Percentiles rank a stretch among this genome's conserved stretches.
These are phyloP conservation scores for Candida methanosorbosa DNA, from an alignment of 805 yeast genomes.

Conservation along the genomic window DNA sequence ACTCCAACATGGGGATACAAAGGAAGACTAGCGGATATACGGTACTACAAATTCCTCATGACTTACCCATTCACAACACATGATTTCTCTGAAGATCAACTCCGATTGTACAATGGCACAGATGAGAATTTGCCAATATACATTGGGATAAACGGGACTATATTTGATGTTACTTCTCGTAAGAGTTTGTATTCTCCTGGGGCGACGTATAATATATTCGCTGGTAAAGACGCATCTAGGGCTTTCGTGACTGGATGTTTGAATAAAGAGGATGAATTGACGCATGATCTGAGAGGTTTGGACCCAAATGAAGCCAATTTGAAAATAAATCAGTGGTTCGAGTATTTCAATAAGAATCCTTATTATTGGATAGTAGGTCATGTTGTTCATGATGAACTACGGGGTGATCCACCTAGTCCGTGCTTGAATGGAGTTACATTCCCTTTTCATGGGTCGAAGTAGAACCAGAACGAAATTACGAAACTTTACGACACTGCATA, in stretches of 20 bases:
- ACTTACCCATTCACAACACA: slow-evolving; percentile 9
- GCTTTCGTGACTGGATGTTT: slow-evolving; percentile 70
- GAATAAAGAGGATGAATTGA: slow-evolving; percentile 40
- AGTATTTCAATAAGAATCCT: slow-evolving; percentile 33
- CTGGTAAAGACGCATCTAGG: slow-evolving; percentile 62
- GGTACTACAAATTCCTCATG: slow-evolving; percentile 24
- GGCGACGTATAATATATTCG: slow-evolving; percentile 39
- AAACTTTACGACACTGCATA: too few relatives aligned
- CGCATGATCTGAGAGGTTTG: slow-evolving; percentile 60
- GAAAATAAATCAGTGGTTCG: slow-evolving; percentile 44
- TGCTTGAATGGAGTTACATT: slow-evolving; percentile 24
- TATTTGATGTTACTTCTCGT: slow-evolving; percentile 53
- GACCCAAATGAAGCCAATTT: slow-evolving; percentile 26
- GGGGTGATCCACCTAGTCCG: slow-evolving; percentile 36
- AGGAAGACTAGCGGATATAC: slow-evolving; percentile 37
- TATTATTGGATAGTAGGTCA: slow-evolving; percentile 58
- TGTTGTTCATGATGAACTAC: slow-evolving; percentile 33
- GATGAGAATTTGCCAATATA: slow-evolving; percentile 42
- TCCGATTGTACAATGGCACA: slow-evolving; percentile 44
- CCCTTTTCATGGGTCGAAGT: slow-evolving; percentile 2
- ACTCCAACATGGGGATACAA: slow-evolving; percentile 53
- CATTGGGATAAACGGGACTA: slow-evolving; percentile 49
- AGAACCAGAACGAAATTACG: too few relatives aligned
- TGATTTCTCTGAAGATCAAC: slow-evolving; percentile 34
- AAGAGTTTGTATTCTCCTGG: slow-evolving; percentile 49